A percentile compares a stretch with the other conserved stretches of the same genome.
Evolutionary conservation across 176 grass and related monocot species (phyloP).

Genomic region (Pharus latifolius): DNA sequence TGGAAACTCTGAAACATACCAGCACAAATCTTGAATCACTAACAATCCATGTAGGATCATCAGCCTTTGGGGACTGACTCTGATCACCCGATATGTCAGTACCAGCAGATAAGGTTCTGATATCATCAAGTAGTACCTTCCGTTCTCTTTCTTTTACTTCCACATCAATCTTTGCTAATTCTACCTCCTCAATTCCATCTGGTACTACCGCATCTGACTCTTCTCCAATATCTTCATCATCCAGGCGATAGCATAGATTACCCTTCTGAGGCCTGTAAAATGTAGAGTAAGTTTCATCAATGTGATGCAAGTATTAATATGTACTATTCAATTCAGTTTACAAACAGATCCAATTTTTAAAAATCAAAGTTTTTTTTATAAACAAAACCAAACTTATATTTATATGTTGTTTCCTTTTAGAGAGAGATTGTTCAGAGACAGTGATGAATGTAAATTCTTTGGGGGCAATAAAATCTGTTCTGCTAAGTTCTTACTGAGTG

Average conservation of each 20-base stretch:
- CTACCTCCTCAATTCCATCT: conserved; percentile 91
- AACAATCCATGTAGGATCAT: conserved; percentile 59
- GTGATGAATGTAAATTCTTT: not conserved
- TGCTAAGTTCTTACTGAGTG: not conserved
- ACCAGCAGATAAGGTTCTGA: conserved; percentile 41
- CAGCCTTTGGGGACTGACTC: conserved; percentile 31
- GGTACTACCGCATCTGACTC: conserved; percentile 72
- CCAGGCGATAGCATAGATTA: conserved; percentile 52
- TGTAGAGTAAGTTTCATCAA: not conserved
- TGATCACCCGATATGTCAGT: conserved; percentile 39
- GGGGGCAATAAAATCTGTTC: not conserved
- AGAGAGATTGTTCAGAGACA: not conserved
- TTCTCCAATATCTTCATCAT: conserved; percentile 65
- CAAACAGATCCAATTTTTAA: not conserved
- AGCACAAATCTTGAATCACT: conserved; percentile 47
- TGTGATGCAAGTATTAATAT: conserved; percentile 1
- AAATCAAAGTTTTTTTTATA: conserved; percentile 17
- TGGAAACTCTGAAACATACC: conserved; percentile 42
- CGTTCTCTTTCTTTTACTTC: conserved; percentile 72
- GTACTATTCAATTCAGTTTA: not conserved
- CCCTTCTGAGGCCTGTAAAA: conserved; percentile 51
- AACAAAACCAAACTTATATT: not conserved
- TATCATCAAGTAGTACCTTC: conserved; percentile 80
- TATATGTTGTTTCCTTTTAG: not conserved
- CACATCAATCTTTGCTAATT: conserved; percentile 76